Evolutionary conservation across 805 yeast species (phyloP), one percentile per base, ranked within the genome.

Genomic region (Candida tibetensis): DNA sequence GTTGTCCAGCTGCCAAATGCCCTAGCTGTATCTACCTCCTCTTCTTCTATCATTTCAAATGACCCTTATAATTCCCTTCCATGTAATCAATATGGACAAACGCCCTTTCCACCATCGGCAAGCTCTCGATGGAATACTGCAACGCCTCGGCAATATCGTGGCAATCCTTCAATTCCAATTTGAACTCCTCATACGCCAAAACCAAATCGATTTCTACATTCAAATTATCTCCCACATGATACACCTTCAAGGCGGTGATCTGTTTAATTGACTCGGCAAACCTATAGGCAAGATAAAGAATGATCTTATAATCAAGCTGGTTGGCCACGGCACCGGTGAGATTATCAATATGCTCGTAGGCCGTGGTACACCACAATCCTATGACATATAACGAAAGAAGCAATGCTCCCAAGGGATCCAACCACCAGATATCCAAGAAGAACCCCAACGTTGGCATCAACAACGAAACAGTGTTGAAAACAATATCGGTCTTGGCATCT

Each of bases 121-220:
- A 62, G 0, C 89, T 78, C 47, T 85, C 95, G 17, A 85, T 69
- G 1, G 93, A 85, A 52, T 84, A 85, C 58, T 85, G 95, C 31
- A 85, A 62, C 0, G 90, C 81, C 57, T 85, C 95, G 3, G 87
- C 95, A 25, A 85, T 68, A 55, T 85, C 95, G 57, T 85, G 95
- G 37, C 81, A 69, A 49, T 85, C 95, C 41, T 79, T 73, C 51
- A 85, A 62, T 2, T 69, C 55, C 46, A 81, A 59, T 7, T 69
- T 55, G 18, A 64, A 63, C 45, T 77, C 77, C 26, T 58, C 61
- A 5, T 53, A 46, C 12, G 59, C 62, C 37, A 78, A 71, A 4
- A 84, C 78, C 28, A 85, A 60, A 50, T 85, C 95, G 17, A 85
- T 85, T 54, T 85, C 95, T 28, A 83, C 90, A 51, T 79, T 81